These are phyloP conservation scores for Triticum turgidum DNA, from an alignment of 176 grass and related monocot species.

Conservation along the genomic window DNA sequence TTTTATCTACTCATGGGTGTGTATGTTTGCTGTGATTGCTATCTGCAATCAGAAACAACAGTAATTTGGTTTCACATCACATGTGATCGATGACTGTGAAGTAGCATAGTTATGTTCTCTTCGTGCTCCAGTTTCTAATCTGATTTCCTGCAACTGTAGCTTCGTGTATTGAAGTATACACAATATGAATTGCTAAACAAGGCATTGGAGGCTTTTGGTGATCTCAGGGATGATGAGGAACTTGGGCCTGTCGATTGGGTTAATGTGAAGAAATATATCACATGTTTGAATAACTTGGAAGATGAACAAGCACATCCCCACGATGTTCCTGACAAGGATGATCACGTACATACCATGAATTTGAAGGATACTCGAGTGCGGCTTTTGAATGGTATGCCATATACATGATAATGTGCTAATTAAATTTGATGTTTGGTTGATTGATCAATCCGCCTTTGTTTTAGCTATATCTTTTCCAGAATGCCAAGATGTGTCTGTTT, in stretches of 20 bases:
- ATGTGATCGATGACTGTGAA: conserved; percentile 8
- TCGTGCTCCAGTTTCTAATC: neutral
- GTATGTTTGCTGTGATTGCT: neutral
- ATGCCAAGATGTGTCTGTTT: too few relatives aligned
- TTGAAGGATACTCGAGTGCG: conserved; percentile 78
- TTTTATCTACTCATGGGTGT: conserved; percentile 3
- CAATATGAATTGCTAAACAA: conserved; percentile 92
- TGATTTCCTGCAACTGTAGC: conserved; percentile 48
- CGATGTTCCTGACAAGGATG: conserved; percentile 52
- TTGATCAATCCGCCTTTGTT: too few relatives aligned
- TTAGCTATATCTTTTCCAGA: too few relatives aligned
- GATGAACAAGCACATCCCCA: conserved; percentile 81
- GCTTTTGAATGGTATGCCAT: conserved; percentile 74
- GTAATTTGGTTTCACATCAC: conserved; percentile 6
- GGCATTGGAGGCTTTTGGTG: conserved; percentile 81
- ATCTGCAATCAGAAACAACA: neutral
- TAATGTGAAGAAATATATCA: conserved; percentile 77
- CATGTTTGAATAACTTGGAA: conserved; percentile 77
- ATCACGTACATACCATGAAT: conserved; percentile 53
- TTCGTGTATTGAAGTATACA: conserved; percentile 82
- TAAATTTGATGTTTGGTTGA: neutral
- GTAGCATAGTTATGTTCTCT: conserved; percentile 1
- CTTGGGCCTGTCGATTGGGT: conserved; percentile 91
- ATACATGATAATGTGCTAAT: conserved; percentile 16
- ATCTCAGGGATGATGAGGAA: conserved; percentile 94